phyloP scores from a whole-genome alignment of 140 eudicot species.

The Ambrosia hybrid region DNA sequence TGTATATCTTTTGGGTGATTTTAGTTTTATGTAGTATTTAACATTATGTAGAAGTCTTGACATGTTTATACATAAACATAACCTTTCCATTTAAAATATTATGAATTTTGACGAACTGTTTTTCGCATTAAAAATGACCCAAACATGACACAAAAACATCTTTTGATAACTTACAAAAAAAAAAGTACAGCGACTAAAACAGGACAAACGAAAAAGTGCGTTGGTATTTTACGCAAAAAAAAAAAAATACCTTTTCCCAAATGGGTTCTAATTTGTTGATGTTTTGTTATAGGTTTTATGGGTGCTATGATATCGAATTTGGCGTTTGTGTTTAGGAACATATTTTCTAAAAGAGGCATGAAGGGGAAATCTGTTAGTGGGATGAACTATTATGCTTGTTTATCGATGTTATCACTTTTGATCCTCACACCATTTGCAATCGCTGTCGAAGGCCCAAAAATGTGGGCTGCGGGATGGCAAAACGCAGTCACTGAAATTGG shows the following conservation, averaged over 20 bases:
- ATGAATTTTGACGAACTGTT: background rate
- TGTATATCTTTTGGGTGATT: no score
- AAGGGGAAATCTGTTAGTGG: constrained; percentile 78
- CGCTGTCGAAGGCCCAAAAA: constrained; percentile 77
- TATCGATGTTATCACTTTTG: constrained; percentile 75
- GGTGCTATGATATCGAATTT: constrained; percentile 98
- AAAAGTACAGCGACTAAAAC: background rate
- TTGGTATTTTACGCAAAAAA: no score
- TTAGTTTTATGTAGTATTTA: no score
- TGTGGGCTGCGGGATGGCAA: constrained; percentile 91
- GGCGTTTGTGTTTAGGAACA: constrained; percentile 72
- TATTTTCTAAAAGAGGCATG: no score
- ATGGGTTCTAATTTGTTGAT: constrained; percentile 20
- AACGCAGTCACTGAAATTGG: constrained; percentile 74
- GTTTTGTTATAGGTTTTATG: constrained; percentile 70
- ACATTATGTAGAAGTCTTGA: no score
- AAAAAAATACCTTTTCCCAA: background rate
- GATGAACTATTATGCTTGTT: constrained; percentile 95
- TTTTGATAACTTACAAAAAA: background rate
- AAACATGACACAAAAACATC: background rate
- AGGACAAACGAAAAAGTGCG: no score
- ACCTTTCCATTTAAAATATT: background rate
- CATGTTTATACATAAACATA: background rate
- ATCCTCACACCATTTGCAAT: constrained; percentile 50
- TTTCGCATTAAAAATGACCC: constrained; percentile 3